Evolutionary conservation across 306 rosid species (phyloP), one percentile per base, ranked within the genome.

Genomic region (Alnus glutinosa): DNA sequence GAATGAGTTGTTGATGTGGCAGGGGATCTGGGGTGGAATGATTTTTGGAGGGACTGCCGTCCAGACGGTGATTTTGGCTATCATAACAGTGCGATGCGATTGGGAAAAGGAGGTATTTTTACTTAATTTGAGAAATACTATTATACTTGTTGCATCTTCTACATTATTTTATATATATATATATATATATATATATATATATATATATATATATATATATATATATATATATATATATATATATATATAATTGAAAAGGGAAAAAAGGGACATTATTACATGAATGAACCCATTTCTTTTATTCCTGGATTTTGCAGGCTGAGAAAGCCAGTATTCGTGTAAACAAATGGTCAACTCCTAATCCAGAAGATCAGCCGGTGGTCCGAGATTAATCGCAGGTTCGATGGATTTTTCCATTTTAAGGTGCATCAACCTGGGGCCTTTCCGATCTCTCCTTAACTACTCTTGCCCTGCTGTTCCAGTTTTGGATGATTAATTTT

Each of bases 11-110:
- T 63, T 34, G 46, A 2, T 36, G 47, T 47, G 63, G 39, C 85
- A 92, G 95, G 97, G 93, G 32, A 82, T 90, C 1, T 92, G 97
- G 97, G 90, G 89, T 30, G 93, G 96, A 12, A 90, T 92, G 97
- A 88, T 92, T n/a, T 85, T 90, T 1, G 97, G 97, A 9, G 97
- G 97, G 46, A 92, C 96, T 0, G 87, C 85, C 36, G 9, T 84
- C 2, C 97, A 92, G 54, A 92, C 96, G 0, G 32, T 92, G 47
- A 78, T 89, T 70, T 78, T 89, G 14, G 67, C 82, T 44, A 74
- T 85, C 39, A 23, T 90, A 14, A 85, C 88, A 3, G 44, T 61
- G 7, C 77, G 89, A 68, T 75, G 85, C 62, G 85, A 92, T 74
- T 92, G 97, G 96, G 85, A 89, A 58, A 89, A 84, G 0, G 89